These are phyloP conservation scores for Xylariaceae sp. DNA, from an alignment of 2,329 filamentous ascomycete species.

Conservation along the genomic window DNA sequence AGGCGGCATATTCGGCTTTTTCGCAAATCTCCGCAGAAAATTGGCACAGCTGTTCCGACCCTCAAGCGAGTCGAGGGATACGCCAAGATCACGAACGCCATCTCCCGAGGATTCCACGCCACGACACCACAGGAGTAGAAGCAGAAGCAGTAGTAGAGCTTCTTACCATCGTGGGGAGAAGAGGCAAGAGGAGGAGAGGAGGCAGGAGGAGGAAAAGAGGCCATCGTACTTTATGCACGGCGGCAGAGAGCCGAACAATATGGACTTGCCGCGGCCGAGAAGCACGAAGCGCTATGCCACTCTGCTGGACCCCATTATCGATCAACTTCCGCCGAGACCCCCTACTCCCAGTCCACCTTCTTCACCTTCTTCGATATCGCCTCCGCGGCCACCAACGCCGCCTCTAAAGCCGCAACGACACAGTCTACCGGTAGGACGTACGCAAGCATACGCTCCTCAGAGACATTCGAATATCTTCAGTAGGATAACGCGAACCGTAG, in stretches of 20 bases:
- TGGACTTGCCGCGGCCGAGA: not conserved
- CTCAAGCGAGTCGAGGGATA: not conserved
- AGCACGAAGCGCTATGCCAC: conserved; percentile 1
- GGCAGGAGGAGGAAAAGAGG: not conserved
- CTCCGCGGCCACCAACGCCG: not conserved
- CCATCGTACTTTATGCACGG: conserved; percentile 14
- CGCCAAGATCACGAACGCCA: not conserved
- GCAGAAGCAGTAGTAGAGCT: not conserved
- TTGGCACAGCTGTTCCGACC: conserved; percentile 9
- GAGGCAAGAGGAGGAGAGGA: not conserved
- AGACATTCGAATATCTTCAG: too few relatives aligned
- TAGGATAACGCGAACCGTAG: not conserved
- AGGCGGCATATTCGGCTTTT: conserved; percentile 11
- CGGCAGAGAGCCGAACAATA: conserved; percentile 7
- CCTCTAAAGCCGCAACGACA: not conserved
- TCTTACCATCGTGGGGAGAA: not conserved
- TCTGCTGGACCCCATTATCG: not conserved
- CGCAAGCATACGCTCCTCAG: not conserved
- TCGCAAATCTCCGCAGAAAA: conserved; percentile 12
- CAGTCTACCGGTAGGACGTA: not conserved
- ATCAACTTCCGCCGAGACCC: not conserved
- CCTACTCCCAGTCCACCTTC: not conserved
- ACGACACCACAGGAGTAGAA: not conserved
- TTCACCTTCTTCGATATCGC: not conserved
- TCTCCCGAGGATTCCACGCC: not conserved